Conservation (phyloP, 2,329 filamentous ascomycete species). For the Truncatella angustata region DNA sequence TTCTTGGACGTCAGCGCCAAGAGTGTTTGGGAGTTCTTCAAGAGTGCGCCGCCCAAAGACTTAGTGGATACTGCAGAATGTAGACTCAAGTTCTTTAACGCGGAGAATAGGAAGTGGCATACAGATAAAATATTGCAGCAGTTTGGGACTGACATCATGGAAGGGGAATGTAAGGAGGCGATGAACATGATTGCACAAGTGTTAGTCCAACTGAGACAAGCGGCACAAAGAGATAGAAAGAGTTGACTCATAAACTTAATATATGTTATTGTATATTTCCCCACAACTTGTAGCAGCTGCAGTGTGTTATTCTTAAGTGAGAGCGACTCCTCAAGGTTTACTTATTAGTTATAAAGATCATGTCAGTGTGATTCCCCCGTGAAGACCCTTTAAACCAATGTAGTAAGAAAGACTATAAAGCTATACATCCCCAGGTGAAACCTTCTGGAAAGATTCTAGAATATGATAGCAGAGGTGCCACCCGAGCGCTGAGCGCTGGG, state of each 20-base stretch:
- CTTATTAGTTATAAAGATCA: no score
- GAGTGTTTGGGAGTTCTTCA: conserved; percentile 16
- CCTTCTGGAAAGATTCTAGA: no score
- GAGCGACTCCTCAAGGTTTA: no score
- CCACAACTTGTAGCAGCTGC: no score
- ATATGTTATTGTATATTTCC: neutral
- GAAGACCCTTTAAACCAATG: no score
- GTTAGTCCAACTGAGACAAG: neutral
- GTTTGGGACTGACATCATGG: neutral
- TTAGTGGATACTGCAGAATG: conserved; percentile 9
- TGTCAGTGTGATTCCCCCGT: no score
- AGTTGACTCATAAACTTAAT: neutral
- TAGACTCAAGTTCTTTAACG: conserved; percentile 14
- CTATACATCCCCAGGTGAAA: no score
- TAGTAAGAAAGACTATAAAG: no score
- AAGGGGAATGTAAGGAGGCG: neutral
- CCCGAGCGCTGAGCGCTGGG: no score
- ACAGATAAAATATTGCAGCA: conserved; percentile 6
- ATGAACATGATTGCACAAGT: neutral
- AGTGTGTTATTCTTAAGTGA: no score
- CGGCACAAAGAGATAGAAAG: neutral
- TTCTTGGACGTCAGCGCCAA: conserved; percentile 14
- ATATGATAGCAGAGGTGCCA: no score
- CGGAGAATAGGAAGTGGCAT: conserved; percentile 3
- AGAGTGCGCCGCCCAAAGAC: conserved; percentile 12